Evolutionary conservation across 129 eudicot species (phyloP), one percentile per base, ranked within the genome.

Genomic region (Dittrichia graveolens): DNA sequence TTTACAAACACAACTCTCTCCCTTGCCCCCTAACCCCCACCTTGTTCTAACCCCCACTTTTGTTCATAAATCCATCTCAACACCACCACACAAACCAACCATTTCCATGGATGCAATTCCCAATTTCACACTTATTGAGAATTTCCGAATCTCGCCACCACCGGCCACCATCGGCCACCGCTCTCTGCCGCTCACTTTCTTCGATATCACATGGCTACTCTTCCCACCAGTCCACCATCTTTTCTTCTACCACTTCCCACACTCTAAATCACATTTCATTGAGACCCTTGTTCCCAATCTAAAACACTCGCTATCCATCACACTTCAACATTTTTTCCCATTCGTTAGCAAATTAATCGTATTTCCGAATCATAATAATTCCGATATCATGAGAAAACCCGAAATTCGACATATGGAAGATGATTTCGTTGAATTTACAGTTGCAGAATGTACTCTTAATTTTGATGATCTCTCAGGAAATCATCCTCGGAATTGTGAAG

Each of bases 171-270:
- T 79, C 9, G 60, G 71, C 35, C 74, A 73, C 49, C 80, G 78
- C 7, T 62, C 81, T 2, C 73, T 84, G 6, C 82, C 78, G 9
- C 85, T 87, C 8, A 72, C 82, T 10, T 85, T 81, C 56, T 82
- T 76, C 47, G 93, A 87, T 78, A 60, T 57, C 12, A 44, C 76
- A 12, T 87, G 87, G 85, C 66, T 87, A 8, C 52, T 56, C 63
- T 79, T 61, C 73, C 75, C 69, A 15, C 89, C 93, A 0, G 69
- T 76, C 44, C 85, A 84, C 24, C 83, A 80, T 19, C 69, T 82
- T 10, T 76, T 76, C 64, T 87, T 87, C 78, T 84, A 76, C 50
- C 56, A 74, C 3, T 63, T 76, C 53, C 87, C 89, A 8, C 78
- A 78, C 50, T 63, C 89, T 0, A 76, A 61, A 62, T 50, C 72